Evolutionary conservation across 305 asterid species (phyloP), one percentile per base, ranked within the genome.

Genomic region (Lippia alba): DNA sequence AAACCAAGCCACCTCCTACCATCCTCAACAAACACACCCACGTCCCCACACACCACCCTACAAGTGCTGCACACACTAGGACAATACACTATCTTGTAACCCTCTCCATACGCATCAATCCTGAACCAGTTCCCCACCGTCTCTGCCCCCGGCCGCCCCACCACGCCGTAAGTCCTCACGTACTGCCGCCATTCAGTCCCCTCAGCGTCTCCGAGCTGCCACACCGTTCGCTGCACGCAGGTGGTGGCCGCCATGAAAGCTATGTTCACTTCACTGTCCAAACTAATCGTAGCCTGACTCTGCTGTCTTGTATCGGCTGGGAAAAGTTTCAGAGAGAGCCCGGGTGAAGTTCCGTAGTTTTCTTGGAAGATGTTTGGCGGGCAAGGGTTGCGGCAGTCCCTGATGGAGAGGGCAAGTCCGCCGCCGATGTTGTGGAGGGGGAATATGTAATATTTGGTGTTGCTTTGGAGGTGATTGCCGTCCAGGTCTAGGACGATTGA

Each of bases 171-270:
- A 54, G 69, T 86, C 69, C 78, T 74, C 46, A 86, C 83, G 56
- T 83, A 86, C 51, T 78, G 72, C 72, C 54, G 19, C 46, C 89
- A 84, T 0, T 80, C 75, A 0, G 24, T 57, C 33, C 55, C 40
- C 48, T 81, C 83, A 0, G 17, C 11, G 4, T 53, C 64, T 0
- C 80, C 78, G 10, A 84, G 24, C 65, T 66, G 82, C 89, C 89
- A 84, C 39, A 75, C 89, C 0, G 87, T 83, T 6, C 83, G 70
- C 44, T 83, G 91, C 57, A 83, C 89, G 44, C 87, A 86, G 15
- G 70, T 58, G 3, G 89, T 86, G 59, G 87, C 89, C 9, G 83
- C 83, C 75, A 53, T 56, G 46, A 86, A 80, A 61, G 19, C 86
- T 7, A 86, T 19, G 72, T 86, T 86, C 64, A 82, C 3, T 71